Evolutionary conservation across 2,329 filamentous ascomycete species (phyloP), one percentile per base, ranked within the genome.

Genomic region (Dactylonectria estremocensis): DNA sequence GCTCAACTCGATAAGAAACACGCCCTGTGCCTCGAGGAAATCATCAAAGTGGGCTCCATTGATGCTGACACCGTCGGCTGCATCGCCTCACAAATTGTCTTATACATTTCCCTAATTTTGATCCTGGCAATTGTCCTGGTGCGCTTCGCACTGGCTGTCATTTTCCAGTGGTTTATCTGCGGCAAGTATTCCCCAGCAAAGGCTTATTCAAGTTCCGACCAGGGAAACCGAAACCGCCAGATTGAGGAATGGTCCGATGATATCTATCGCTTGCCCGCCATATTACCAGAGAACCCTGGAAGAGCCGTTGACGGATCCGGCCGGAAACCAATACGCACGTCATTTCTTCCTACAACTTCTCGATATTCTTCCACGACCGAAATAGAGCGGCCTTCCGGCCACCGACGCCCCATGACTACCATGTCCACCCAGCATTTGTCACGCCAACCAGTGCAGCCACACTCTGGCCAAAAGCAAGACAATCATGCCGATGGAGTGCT

Each of bases 171-270:
- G 97, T 97, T 99, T 82, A 86, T 98, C 72, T 93, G 93, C 79
- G 91, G 92, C 73, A 92, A 91, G 70, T 98, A 95, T 77, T 95
- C 92, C 3, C 93, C 95, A 1, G 84, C 88, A 53, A 97, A 94
- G 82, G 97, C 95, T 1, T 95, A 94, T 2, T 92, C 97, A 80
- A 90, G 90, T 14, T 90, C 91, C 5, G 90, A 96, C 79, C 90
- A 91, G 72, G 95, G 95, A 80, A 92, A 95, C 82, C 91, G 96
- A 66, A 92, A 95, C 74, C 91, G 92, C 74, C 95, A 98, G 83
- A 99, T 99, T 72, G 96, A 99, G 80, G 95, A 98, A 76, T 99
- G 96, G 96, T 92, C 92, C 14, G 94, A 98, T 71, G 96, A 99
- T 77, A 99, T 99, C 76, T 98, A 99, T 81, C 93, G 95, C 48